Evolutionary conservation across 164 flowering plant species (phyloP).

Genomic region (Stephania cephalantha): DNA sequence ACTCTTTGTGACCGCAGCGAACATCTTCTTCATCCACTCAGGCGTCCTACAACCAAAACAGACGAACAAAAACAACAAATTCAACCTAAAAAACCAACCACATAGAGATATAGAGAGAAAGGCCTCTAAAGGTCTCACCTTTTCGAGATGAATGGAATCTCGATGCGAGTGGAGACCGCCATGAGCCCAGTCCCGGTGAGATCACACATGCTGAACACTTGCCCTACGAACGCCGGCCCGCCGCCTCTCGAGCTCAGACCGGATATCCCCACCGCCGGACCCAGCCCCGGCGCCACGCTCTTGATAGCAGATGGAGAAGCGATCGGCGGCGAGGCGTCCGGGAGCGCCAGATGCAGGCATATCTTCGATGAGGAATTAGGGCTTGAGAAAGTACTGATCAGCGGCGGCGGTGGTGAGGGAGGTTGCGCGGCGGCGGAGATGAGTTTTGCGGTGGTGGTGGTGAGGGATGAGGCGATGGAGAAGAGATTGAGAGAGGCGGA

Average conservation of each 20-base stretch:
- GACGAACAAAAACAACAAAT: background rate
- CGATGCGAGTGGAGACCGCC: conserved; percentile 73
- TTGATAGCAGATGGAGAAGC: conserved; percentile 9
- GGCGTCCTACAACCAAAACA: conserved; percentile 48
- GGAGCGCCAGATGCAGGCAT: background rate
- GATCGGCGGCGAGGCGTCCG: background rate
- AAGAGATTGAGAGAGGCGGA: background rate
- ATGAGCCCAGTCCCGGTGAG: conserved; percentile 89
- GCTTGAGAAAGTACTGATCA: background rate
- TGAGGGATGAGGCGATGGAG: background rate
- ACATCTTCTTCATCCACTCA: conserved; percentile 75
- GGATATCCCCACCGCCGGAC: conserved; percentile 45
- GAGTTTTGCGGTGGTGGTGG: background rate
- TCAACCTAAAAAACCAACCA: background rate
- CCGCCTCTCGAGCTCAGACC: conserved; percentile 38
- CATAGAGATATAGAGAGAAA: background rate
- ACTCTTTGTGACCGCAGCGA: conserved; percentile 51
- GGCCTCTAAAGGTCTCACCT: conserved; percentile 33
- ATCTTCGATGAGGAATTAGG: background rate
- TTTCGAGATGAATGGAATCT: conserved; percentile 70
- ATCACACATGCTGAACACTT: conserved; percentile 95
- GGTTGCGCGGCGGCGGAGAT: background rate
- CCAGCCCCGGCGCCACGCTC: conserved; percentile 23
- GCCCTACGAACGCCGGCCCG: conserved; percentile 98
- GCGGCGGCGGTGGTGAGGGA: background rate